These are phyloP conservation scores for Shiraia sp. DNA, from an alignment of 2,329 filamentous ascomycete species.

Conservation along the genomic window DNA sequence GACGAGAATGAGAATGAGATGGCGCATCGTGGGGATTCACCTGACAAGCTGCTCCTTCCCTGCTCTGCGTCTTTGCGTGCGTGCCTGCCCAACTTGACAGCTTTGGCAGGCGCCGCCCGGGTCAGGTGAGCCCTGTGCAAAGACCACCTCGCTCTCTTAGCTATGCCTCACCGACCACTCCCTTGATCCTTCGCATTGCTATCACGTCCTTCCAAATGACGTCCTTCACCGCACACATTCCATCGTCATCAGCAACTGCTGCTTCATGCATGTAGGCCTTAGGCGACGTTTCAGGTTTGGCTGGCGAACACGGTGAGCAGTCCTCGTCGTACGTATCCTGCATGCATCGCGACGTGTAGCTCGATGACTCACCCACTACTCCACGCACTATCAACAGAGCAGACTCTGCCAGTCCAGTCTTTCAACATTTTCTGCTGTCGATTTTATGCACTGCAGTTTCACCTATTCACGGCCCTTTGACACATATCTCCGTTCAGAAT, in stretches of 20 bases:
- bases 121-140: too few relatives aligned
- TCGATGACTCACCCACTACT: constrained; percentile 37
- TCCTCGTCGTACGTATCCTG: constrained; percentile 21
- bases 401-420: neutral
- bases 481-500: neutral
- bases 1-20: constrained; percentile 21
- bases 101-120: too few relatives aligned
- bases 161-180: too few relatives aligned
- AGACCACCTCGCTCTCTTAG: too few relatives aligned
- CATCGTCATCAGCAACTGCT: constrained; percentile 27
- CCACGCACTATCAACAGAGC: constrained; percentile 8
- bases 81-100: too few relatives aligned
- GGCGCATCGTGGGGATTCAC: too few relatives aligned
- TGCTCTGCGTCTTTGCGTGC: too few relatives aligned
- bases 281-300: constrained; percentile 36
- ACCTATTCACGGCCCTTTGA: constrained; percentile 12
- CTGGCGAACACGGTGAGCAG: constrained; percentile 13
- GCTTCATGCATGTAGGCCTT: constrained; percentile 23
- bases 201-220: constrained; percentile 17
- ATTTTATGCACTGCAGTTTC: constrained; percentile 14
- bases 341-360: constrained; percentile 40
- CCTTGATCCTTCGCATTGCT: too few relatives aligned
- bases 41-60: too few relatives aligned
- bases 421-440: neutral
- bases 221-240: too few relatives aligned